A percentile compares a stretch with the other conserved stretches of the same genome.
Evolutionary conservation across 2,329 filamentous ascomycete genomes (phyloP).

Genomic region (Aspergillus pseudoviridinutans): DNA sequence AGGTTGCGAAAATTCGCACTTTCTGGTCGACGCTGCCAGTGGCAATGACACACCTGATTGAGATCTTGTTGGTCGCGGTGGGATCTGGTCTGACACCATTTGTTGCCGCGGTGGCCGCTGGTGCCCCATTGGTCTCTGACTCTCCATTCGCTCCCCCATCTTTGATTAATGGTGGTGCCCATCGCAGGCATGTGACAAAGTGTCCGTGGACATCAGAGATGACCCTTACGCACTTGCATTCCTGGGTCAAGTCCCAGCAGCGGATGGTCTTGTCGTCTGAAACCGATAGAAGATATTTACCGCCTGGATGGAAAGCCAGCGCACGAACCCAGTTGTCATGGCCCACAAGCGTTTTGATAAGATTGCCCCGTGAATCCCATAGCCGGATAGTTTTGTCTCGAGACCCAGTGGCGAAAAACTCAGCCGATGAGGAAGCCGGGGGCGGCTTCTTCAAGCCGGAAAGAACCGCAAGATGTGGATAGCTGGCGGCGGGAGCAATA

Average conservation of each 20-base stretch:
- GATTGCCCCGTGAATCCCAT: constrained; percentile 77
- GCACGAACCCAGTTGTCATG: constrained; percentile 92
- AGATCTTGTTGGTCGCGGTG: constrained; percentile 30
- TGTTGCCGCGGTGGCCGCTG: neutral
- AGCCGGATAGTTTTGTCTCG: constrained; percentile 85
- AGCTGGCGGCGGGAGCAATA: constrained; percentile 72
- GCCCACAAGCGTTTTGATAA: constrained; percentile 75
- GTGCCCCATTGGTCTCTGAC: constrained; percentile 8
- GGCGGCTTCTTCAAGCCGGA: constrained; percentile 80
- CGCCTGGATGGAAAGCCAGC: constrained; percentile 81
- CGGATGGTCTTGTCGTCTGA: constrained; percentile 85
- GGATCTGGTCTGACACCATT: constrained; percentile 6
- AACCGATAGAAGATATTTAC: constrained; percentile 79
- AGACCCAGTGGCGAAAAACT: constrained; percentile 83
- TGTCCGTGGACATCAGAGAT: constrained; percentile 71
- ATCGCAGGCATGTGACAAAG: constrained; percentile 79
- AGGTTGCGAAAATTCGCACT: constrained; percentile 68
- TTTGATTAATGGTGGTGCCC: constrained; percentile 73
- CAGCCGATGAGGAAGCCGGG: constrained; percentile 64
- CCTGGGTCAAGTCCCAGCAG: constrained; percentile 87
- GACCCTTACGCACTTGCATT: constrained; percentile 81
- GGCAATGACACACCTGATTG: constrained; percentile 77
- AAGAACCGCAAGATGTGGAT: constrained; percentile 66
- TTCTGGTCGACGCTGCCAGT: constrained; percentile 79
- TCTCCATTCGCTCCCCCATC: constrained; percentile 39